A percentile compares a stretch with the other conserved stretches of the same genome.
These are phyloP conservation scores for Xylaria polymorpha DNA, from an alignment of 2,329 filamentous ascomycete species.

Conservation along the genomic window DNA sequence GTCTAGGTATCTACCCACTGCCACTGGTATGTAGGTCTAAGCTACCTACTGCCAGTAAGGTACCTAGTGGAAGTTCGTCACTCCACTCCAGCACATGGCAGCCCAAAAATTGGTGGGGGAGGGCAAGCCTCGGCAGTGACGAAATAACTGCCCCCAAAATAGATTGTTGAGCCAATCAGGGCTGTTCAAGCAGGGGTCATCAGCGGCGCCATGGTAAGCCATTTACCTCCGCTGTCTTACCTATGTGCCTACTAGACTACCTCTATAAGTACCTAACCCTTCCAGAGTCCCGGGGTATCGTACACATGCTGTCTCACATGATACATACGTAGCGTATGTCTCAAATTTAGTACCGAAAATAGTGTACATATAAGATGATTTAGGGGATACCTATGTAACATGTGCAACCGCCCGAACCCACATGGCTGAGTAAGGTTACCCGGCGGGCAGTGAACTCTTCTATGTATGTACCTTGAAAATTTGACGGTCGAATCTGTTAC, in stretches of 20 bases:
- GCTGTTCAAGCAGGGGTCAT: not conserved
- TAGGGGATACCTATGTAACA: not conserved
- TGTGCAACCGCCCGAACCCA: not conserved
- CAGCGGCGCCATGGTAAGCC: conserved; percentile 10
- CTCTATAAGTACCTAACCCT: no score
- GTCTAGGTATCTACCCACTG: no score
- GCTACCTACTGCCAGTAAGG: no score
- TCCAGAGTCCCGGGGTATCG: no score
- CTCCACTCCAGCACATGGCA: conserved; percentile 10
- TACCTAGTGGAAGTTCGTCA: no score
- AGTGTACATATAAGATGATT: not conserved
- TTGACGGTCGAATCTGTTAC: not conserved
- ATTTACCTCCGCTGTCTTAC: conserved; percentile 4
- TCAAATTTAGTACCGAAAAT: not conserved
- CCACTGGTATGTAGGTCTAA: no score
- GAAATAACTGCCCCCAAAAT: conserved; percentile 3
- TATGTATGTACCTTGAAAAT: not conserved
- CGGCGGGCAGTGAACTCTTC: not conserved
- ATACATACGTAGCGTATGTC: conserved; percentile 1
- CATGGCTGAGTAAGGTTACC: not conserved
- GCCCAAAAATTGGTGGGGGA: conserved; percentile 20
- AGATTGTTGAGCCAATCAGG: conserved; percentile 29
- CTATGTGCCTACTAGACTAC: no score
- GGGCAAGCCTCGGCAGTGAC: conserved; percentile 17
- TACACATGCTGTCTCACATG: conserved; percentile 11